Base-by-base conservation (phyloP, 2,329 filamentous ascomycete species). In the Juglanconis juglandina region DNA sequence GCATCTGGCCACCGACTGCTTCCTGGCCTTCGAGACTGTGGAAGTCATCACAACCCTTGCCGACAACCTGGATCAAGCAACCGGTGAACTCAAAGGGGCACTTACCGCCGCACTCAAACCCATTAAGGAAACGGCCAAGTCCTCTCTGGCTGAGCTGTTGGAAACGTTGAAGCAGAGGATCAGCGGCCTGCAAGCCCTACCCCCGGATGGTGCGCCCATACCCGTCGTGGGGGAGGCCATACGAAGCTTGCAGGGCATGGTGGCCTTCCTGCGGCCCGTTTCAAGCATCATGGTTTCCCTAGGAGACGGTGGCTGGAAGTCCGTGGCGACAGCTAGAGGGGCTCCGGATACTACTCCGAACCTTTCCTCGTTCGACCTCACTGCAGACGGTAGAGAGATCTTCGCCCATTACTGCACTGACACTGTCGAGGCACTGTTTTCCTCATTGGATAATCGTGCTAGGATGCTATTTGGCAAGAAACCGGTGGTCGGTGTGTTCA, bases 11-110 rank as follows among this genome's bases (percentile, higher is more conserved):
- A 96, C 92, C 0, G 95, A 99, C 73, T 98, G 94, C 74, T 98
- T 91, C 72, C 83, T 99, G 53, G 92, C 92, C 7, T 99, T 96
- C 72, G 95, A 99, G 71, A 91, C 98, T 37, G 91, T 96, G 37
- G 94, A 96, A 68, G 91, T 97, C 62, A 86, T 98, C 51, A 90
- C 91, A 0, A 84, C 83, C 11, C 81, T 96, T 52, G 92, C 92
- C 2, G 88, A 87, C 59, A 87, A 89, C 44, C 78, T 99, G 4
- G 94, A 96, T 64, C 83, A 85, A 4, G 87, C 89, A 63, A 96
- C 92, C 0, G 92, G 92, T 2, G 92, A 96, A 69, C 81, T 97
- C 60, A 96, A 96, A 71, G 80, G 85, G 35, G 84, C 91, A 5
- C 85, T 99, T 55, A 88, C 91, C 5, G 91, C 96, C 58, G 91